These are phyloP conservation scores for Delitschia confertaspora DNA, from an alignment of 495 filamentous ascomycete genomes.

Conservation along the genomic window DNA sequence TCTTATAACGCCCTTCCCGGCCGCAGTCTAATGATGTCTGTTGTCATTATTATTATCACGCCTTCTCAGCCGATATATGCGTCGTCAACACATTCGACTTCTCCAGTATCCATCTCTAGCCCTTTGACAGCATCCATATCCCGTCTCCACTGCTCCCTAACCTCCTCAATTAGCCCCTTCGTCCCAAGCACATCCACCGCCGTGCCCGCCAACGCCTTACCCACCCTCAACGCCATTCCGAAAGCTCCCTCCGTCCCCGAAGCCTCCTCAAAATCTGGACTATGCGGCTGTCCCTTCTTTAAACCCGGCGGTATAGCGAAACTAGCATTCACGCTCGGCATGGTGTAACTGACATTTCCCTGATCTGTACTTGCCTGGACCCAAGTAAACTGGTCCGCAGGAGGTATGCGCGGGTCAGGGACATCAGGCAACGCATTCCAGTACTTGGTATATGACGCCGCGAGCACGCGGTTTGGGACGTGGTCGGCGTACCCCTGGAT, in stretches of 20 bases:
- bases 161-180: constrained; percentile 39
- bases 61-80: no score
- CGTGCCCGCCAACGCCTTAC: constrained; percentile 47
- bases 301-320: constrained; percentile 45
- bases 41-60: no score
- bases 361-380: constrained; percentile 39
- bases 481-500: constrained; percentile 50
- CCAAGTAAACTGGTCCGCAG: constrained; percentile 8
- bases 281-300: constrained; percentile 46
- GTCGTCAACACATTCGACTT: not conserved
- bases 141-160: constrained; percentile 25
- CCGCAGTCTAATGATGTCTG: no score
- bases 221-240: constrained; percentile 43
- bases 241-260: constrained; percentile 49
- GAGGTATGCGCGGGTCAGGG: constrained; percentile 10
- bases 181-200: constrained; percentile 46
- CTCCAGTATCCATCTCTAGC: not conserved
- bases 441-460: constrained; percentile 42
- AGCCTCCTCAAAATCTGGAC: constrained; percentile 49
- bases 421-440: constrained; percentile 37
- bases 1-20: no score
- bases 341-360: constrained; percentile 56
- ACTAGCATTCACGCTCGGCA: constrained; percentile 52
- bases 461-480: constrained; percentile 51
- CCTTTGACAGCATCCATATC: constrained; percentile 12